A percentile compares a stretch with the other conserved stretches of the same genome.
phyloP scores from a whole-genome alignment of 2,329 filamentous ascomycete species.

The Trichoderma cornu-damae region DNA sequence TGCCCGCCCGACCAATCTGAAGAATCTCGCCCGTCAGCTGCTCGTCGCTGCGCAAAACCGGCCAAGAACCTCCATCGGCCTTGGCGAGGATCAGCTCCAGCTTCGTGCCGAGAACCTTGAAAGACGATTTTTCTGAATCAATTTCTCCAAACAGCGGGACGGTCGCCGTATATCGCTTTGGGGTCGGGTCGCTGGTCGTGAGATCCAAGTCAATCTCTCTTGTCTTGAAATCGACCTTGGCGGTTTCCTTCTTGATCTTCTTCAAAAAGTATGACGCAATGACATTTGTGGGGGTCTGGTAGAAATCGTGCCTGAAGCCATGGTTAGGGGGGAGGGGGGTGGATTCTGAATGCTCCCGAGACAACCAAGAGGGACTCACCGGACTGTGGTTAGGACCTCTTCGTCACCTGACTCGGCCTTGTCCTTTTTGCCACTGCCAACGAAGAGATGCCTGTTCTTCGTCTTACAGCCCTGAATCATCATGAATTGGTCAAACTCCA shows the following conservation, averaged over 20 bases:
- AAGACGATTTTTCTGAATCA: conserved; percentile 67
- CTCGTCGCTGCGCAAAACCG: conserved; percentile 76
- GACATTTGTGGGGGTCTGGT: conserved; percentile 80
- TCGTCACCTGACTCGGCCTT: conserved; percentile 49
- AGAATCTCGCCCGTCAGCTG: conserved; percentile 67
- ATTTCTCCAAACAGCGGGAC: conserved; percentile 75
- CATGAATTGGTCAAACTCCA: conserved; percentile 98
- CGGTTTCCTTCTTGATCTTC: conserved; percentile 82
- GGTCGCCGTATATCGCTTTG: conserved; percentile 70
- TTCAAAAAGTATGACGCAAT: conserved; percentile 94
- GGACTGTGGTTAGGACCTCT: conserved; percentile 71
- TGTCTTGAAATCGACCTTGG: conserved; percentile 64
- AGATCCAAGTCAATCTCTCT: conserved; percentile 70
- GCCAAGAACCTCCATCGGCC: conserved; percentile 75
- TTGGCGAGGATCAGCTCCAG: conserved; percentile 71
- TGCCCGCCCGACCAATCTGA: conserved; percentile 73
- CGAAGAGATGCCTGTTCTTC: conserved; percentile 76
- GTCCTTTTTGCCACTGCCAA: conserved; percentile 68
- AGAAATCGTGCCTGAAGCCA: conserved; percentile 66
- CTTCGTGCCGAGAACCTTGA: conserved; percentile 83
- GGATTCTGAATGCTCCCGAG: not conserved
- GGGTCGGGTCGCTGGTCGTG: conserved; percentile 69
- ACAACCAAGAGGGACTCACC: conserved; percentile 41
- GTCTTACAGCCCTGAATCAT: conserved; percentile 87
- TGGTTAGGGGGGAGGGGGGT: not conserved